phyloP scores from a whole-genome alignment of 345 rosid species.

The Arabidopsis suecica region DNA sequence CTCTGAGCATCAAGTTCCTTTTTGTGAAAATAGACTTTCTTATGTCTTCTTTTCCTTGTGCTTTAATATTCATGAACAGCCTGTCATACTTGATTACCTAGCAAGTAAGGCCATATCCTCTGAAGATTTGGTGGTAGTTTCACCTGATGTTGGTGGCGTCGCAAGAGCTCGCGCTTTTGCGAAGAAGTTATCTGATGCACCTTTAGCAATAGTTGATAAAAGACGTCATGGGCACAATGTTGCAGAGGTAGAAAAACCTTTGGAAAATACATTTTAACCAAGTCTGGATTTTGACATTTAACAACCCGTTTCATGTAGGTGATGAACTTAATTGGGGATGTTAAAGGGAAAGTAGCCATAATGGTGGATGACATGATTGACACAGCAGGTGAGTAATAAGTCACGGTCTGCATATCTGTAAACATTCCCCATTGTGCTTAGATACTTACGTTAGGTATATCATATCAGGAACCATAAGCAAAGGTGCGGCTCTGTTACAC shows the following conservation, averaged over 20 bases:
- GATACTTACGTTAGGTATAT: conserved; percentile 13
- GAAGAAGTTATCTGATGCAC: conserved; percentile 94
- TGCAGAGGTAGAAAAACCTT: conserved; percentile 68
- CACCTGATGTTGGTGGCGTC: conserved; percentile 99
- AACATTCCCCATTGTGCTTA: not conserved
- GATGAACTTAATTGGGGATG: conserved; percentile 97
- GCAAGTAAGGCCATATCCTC: conserved; percentile 92
- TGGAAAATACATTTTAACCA: not conserved
- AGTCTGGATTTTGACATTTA: conserved; percentile 12
- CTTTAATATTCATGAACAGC: conserved; percentile 53
- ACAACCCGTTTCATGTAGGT: conserved; percentile 57
- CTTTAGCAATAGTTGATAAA: conserved; percentile 97
- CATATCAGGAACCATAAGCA: conserved; percentile 77
- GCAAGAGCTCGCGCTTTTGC: conserved; percentile 97
- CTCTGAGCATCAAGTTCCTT: not conserved
- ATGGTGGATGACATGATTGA: conserved; percentile 99
- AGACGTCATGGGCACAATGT: conserved; percentile 97
- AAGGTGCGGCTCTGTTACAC: conserved; percentile 96
- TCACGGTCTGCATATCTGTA: not conserved
- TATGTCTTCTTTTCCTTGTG: not conserved
- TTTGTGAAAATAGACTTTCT: conserved; percentile 10
- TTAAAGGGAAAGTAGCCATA: conserved; percentile 94
- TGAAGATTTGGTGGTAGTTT: conserved; percentile 91
- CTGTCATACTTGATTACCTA: conserved; percentile 95
- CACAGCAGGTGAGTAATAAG: conserved; percentile 76